Evolutionary conservation across 495 filamentous ascomycete species (phyloP), one percentile per base, ranked within the genome.

Genomic region (Immersiella caudata): DNA sequence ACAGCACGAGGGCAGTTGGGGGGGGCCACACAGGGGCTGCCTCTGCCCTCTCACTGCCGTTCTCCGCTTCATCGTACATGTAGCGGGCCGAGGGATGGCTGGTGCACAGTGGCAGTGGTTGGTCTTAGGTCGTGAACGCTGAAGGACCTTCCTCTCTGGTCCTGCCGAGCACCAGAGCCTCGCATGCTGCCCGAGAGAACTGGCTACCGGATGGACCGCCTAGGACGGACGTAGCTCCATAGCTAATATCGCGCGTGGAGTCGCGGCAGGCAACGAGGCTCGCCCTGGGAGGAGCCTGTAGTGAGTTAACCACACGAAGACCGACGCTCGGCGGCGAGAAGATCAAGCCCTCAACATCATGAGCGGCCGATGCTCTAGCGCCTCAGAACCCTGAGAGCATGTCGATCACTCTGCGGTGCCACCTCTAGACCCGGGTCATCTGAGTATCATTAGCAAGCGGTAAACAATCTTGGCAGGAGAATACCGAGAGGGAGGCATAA

Each of bases 141-240:
- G 65, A 65, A 68, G 22, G 62, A 72, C 72, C 70, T 74, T 74
- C 72, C 72, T 74, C 49, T 72, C 68, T 74, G 24, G 72, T 74
- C 70, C 52, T 50, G 66, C 59, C 68, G 59, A 67, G 67, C 56
- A 64, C 9, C 21, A 35, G 27, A 65, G 60, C 64, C 60, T 67
- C 55, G 54, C 21, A 8, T 49, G 33, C 27, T 52, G 12, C 27
- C 22, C 49, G 40, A 7, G 54, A 26, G 36, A 29, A 21, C 49
- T 55, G 36, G 6, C 50, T 27, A n/a, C 12, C 2, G 25, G 14
- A 21, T 55, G 21, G 6, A 25, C 21, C 20, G 40, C 12, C 40
- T 46, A 6, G 65, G 11, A 21, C 35, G 24, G 20, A 35, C 22
- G 35, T 5, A 25, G 18, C n/a, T n/a, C n/a, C n/a, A n/a, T n/a